Conservation (phyloP, 2,329 filamentous ascomycete genomes). For the Sclerotinia minor region DNA sequence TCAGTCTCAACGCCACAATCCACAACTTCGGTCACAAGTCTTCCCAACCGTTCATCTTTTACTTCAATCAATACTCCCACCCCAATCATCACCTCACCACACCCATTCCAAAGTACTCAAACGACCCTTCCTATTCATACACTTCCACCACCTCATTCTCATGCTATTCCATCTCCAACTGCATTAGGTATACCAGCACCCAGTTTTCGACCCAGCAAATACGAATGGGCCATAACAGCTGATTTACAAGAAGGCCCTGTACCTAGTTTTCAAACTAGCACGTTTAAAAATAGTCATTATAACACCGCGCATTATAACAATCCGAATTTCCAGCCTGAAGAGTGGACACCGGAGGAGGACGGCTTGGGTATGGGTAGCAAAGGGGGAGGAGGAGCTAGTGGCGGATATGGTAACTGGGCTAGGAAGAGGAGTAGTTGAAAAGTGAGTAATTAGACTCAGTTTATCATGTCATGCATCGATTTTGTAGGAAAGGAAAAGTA, state of each 20-base stretch:
- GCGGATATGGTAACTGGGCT: slow-evolving; percentile 16
- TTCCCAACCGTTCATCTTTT: slow-evolving; percentile 28
- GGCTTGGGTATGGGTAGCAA: slow-evolving; percentile 27
- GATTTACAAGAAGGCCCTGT: slow-evolving; percentile 39
- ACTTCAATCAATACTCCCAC: slow-evolving; percentile 25
- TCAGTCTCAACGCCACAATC: slow-evolving; percentile 28
- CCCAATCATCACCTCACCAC: slow-evolving; percentile 20
- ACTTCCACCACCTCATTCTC: slow-evolving; percentile 32
- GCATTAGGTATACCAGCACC: slow-evolving; percentile 25
- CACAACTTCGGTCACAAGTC: slow-evolving; percentile 9
- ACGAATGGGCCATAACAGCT: slow-evolving; percentile 39
- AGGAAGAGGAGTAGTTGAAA: slow-evolving; percentile 23
- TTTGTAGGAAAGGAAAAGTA: neutral
- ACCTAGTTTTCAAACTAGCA: slow-evolving; percentile 48
- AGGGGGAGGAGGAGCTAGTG: slow-evolving; percentile 9
- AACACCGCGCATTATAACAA: slow-evolving; percentile 69
- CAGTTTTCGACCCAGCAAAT: slow-evolving; percentile 41
- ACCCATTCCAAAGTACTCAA: slow-evolving; percentile 12
- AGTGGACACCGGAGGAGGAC: slow-evolving; percentile 45
- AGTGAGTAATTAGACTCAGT: neutral
- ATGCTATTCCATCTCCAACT: slow-evolving; percentile 28
- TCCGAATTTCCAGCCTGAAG: slow-evolving; percentile 59
- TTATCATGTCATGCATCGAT: neutral
- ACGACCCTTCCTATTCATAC: slow-evolving; percentile 28
- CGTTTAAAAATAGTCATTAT: slow-evolving; percentile 66